phyloP scores from a whole-genome alignment of 2,329 filamentous ascomycete genomes.

The Venturia carpophila region DNA sequence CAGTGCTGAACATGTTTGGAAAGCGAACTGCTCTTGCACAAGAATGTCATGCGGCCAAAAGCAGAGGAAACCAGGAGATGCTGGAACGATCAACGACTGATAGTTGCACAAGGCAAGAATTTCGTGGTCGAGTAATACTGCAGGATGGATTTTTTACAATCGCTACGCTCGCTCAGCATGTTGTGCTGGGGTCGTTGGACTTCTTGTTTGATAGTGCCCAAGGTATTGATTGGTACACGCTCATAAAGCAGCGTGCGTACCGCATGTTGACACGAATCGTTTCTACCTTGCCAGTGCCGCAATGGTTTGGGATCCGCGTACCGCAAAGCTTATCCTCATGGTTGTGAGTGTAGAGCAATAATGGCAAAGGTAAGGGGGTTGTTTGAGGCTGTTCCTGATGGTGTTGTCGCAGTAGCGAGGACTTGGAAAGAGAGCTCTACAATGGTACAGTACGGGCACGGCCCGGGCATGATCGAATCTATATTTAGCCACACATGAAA shows the following conservation, averaged over 20 bases:
- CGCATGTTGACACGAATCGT: not conserved
- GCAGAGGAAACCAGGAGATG: not conserved
- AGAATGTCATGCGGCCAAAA: not conserved
- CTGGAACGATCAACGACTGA: not conserved
- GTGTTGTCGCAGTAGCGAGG: not conserved
- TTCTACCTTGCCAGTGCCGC: not conserved
- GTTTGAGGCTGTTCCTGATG: not conserved
- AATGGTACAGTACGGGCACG: too few relatives aligned
- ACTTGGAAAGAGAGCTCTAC: not conserved
- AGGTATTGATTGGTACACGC: not conserved
- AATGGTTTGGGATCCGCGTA: not conserved
- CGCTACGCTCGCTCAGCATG: not conserved
- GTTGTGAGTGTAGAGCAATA: not conserved
- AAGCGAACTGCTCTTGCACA: not conserved
- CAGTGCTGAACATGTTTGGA: slow-evolving; percentile 1
- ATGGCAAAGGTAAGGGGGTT: not conserved
- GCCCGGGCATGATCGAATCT: not conserved
- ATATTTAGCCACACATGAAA: not conserved
- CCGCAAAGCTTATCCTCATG: not conserved
- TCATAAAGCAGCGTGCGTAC: not conserved
- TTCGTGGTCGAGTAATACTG: not conserved
- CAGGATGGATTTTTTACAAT: not conserved
- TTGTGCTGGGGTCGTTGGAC: not conserved
- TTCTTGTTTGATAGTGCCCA: not conserved
- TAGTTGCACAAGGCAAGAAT: not conserved